Evolutionary conservation across 306 rosid species (phyloP), one percentile per base, ranked within the genome.

Genomic region (Vigna reflexopilosa): DNA sequence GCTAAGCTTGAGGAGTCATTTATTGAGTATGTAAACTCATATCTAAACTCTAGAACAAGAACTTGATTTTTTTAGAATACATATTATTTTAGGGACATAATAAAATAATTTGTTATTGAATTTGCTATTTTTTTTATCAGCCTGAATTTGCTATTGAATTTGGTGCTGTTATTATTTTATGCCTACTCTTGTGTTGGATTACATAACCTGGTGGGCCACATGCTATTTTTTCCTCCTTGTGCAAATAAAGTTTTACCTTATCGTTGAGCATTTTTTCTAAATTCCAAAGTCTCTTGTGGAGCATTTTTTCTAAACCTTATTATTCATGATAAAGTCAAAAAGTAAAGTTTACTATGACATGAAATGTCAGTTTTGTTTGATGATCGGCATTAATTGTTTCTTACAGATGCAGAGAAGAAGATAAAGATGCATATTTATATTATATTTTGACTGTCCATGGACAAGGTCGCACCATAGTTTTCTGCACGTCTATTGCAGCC

Each of bases 381-480:
- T 77, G 55, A 64, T 50, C 30, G 13, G 62, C 30, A 70, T 32
- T 28, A 75, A 70, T 81, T 44, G 63, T 50, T 50, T 11, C 9
- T 34, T 79, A 76, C 97, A 95, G 99, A 84, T 95, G 99, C 97
- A 89, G 75, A 34, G 99, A 95, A 80, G 99, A 95, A 70, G 91
- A 93, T 64, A 95, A 95, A 85, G 98, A 95, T 80, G 96, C 99
- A 44, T 86, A 88, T 84, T 77, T 95, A 90, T 93, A 91, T 88
- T 95, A 95, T 85, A 87, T 95, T 70, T 81, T 93, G 83, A 85
- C 93, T 57, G 85, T 91, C 69, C 97, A 95, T 85, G 97, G 98
- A 67, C 88, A 86, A 87, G 99, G 99, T 40, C 93, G 96, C 68
- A 95, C 91, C 14, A 91, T 95, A 67, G 97, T 93, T 58, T 95